A percentile compares a stretch with the other conserved stretches of the same genome.
Evolutionary conservation across 768 basidiomycete species (phyloP).

Genomic region (Suillus luteus): DNA sequence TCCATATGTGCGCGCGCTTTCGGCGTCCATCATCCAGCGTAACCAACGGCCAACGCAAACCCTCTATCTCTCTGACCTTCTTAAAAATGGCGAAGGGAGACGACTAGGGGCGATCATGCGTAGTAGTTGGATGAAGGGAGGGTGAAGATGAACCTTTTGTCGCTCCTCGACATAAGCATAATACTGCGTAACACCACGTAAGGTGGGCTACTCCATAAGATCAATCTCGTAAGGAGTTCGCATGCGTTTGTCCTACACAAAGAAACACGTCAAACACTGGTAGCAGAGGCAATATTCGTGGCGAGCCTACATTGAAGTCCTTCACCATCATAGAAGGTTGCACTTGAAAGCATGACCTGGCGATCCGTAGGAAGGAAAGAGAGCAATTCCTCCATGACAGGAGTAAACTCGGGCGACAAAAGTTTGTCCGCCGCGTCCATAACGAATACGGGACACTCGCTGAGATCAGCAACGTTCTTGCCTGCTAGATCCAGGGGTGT

Average conservation of each 20-base stretch:
- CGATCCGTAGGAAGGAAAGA: slow-evolving; percentile 79
- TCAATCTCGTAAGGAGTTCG: slow-evolving; percentile 95
- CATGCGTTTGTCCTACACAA: slow-evolving; percentile 90
- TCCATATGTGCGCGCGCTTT: slow-evolving; percentile 88
- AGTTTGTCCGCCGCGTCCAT: slow-evolving; percentile 99
- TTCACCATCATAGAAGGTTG: slow-evolving; percentile 98
- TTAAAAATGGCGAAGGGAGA: too few relatives aligned
- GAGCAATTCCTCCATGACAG: slow-evolving; percentile 96
- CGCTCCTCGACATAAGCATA: slow-evolving; percentile 99
- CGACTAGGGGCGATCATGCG: too few relatives aligned
- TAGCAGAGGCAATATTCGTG: background rate
- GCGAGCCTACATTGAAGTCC: slow-evolving; percentile 82
- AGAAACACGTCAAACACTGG: slow-evolving; percentile 22
- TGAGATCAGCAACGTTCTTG: slow-evolving; percentile 91
- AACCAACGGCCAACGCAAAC: slow-evolving; percentile 84
- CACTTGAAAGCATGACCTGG: slow-evolving; percentile 99
- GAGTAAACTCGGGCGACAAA: slow-evolving; percentile 94
- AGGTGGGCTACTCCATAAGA: slow-evolving; percentile 99
- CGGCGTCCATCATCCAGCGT: slow-evolving; percentile 76
- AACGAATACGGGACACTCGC: slow-evolving; percentile 93
- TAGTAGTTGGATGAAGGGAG: too few relatives aligned
- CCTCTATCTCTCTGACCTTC: slow-evolving; percentile 99
- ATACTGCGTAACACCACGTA: slow-evolving; percentile 98
- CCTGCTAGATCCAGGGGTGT: slow-evolving; percentile 95
- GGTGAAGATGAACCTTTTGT: slow-evolving; percentile 99